phyloP scores from a whole-genome alignment of 805 yeast genomes.

The Komagataella pastoris region DNA sequence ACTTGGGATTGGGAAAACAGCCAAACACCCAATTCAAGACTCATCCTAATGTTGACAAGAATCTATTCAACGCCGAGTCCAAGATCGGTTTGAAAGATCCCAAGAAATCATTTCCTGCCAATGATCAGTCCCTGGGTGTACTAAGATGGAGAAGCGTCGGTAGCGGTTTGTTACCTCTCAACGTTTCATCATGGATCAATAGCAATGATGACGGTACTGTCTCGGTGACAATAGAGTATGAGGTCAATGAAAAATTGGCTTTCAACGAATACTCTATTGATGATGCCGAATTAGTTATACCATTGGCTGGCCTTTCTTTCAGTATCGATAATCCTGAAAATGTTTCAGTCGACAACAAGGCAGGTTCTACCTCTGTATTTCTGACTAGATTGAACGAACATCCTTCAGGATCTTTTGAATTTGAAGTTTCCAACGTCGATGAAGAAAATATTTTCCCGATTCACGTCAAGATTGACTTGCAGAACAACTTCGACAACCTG shows the following conservation, averaged over 20 bases:
- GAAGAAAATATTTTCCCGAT: constrained; percentile 89
- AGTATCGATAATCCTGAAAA: constrained; percentile 42
- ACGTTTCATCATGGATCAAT: constrained; percentile 76
- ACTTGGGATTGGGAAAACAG: constrained; percentile 35
- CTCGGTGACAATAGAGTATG: constrained; percentile 83
- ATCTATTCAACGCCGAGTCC: constrained; percentile 40
- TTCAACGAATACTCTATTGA: constrained; percentile 31
- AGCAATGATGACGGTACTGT: constrained; percentile 43
- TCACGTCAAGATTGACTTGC: constrained; percentile 46
- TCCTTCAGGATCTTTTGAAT: constrained; percentile 65
- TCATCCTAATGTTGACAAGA: constrained; percentile 90
- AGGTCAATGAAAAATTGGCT: constrained; percentile 33
- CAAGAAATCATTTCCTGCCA: constrained; percentile 74
- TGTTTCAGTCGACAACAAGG: constrained; percentile 49
- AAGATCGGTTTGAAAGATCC: constrained; percentile 67
- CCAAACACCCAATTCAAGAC: constrained; percentile 67
- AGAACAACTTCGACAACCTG: constrained; percentile 35
- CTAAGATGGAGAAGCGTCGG: constrained; percentile 82
- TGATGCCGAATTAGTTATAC: constrained; percentile 46
- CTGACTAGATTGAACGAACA: constrained; percentile 27
- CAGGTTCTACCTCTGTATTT: constrained; percentile 47
- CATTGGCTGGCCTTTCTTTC: constrained; percentile 44
- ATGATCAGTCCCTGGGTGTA: constrained; percentile 83
- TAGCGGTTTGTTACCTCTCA: constrained; percentile 45
- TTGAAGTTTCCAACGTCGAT: constrained; percentile 56